Evolutionary conservation across 2,329 filamentous ascomycete genomes (phyloP), one percentile per base, ranked within the genome.

Genomic region (Pyrenophora tritici-repentis): DNA sequence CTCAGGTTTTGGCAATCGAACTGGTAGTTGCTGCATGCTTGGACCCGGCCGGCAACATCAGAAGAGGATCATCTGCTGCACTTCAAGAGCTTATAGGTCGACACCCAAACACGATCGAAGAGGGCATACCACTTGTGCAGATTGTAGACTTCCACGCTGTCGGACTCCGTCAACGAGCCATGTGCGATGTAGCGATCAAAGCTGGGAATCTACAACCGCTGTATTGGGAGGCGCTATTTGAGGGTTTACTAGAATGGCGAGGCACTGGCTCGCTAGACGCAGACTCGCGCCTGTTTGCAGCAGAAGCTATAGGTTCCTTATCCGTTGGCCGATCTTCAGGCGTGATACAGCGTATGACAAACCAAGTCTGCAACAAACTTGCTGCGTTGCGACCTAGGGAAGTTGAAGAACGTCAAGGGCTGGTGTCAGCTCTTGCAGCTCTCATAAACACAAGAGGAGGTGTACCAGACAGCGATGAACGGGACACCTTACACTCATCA

Each of bases 91-190:
- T 99, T 12, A 88, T 97, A 52, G 94, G 94, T 9, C 86, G 94
- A 8, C 93, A 99, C 73, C 93, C 94, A 0, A 87, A 97, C 63
- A 91, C 84, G 0, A 85, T 97, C 29, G 78, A 82, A 13, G 80
- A 91, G 63, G 94, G 93, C 0, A 97, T 99, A 49, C 75, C 85
- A 35, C 81, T 97, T 2, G 91, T 97, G 0, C 94, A 97, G 68
- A 83, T 84, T 2, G 90, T 97, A 1, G 94, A 99, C 68, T 99
- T 97, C 67, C 91, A 96, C 70, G 85, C 90, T 32, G 91, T 99
- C 16, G 93, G 94, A 2, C 81, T 95, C n/a, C 83, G 93, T 18
- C 87, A 89, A 13, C 83, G 90, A 59, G 93, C 92, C 3, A 87
- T 96, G 63, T 81, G 86, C 34, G 84, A 92, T 39, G 90, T 97